Conservation (phyloP, 768 basidiomycete genomes). For the Multifurca ochricompacta region DNA sequence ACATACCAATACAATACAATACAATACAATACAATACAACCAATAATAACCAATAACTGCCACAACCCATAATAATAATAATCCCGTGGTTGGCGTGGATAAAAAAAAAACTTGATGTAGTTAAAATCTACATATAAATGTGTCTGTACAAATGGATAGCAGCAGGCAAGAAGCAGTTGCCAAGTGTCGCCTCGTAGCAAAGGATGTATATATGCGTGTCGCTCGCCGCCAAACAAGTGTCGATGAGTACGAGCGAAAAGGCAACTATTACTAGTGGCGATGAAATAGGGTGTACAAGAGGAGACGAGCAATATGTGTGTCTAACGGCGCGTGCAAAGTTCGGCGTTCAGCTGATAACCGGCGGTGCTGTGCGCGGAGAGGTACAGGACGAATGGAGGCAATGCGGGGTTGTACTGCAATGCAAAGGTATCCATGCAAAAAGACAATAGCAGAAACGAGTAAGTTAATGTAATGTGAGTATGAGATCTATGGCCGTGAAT, state of each 20-base stretch:
- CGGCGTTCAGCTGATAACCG: background rate
- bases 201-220: conserved; percentile 1
- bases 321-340: background rate
- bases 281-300: conserved; percentile 11
- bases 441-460: conserved; percentile 16
- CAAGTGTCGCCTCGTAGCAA: conserved; percentile 6
- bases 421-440: conserved; percentile 19
- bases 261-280: background rate
- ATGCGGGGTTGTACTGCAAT: conserved; percentile 10
- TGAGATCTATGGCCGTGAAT: conserved; percentile 16
- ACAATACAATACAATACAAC: too few species aligned
- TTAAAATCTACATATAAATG: conserved; percentile 10
- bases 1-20: too few species aligned
- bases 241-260: background rate
- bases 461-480: conserved; percentile 18
- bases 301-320: conserved; percentile 6
- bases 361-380: background rate
- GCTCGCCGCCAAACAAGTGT: background rate
- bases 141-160: conserved; percentile 15
- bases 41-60: too few species aligned
- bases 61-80: background rate
- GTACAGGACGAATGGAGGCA: conserved; percentile 3
- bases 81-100: background rate
- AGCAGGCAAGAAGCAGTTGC: background rate
- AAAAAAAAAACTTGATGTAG: too few species aligned